Percentiles rank a stretch among this genome's conserved stretches.
These are phyloP conservation scores for Lagenaria siceraria DNA, from an alignment of 306 rosid genomes.

Conservation along the genomic window DNA sequence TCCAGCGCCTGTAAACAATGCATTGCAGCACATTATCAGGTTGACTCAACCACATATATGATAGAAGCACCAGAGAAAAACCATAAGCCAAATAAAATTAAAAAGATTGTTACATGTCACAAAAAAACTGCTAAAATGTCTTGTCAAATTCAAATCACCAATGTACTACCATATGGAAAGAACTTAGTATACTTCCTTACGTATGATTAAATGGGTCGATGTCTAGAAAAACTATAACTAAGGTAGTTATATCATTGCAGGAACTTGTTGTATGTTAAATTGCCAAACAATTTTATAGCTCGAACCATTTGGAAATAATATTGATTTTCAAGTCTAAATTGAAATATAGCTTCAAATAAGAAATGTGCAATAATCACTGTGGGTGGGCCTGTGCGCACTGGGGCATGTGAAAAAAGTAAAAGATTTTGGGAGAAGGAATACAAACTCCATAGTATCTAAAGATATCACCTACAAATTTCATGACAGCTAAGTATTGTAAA, in stretches of 20 bases:
- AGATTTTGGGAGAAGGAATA: background rate
- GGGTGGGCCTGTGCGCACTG: no score
- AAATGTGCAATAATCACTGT: no score
- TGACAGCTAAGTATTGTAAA: background rate
- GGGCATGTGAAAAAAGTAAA: background rate
- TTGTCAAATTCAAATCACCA: background rate
- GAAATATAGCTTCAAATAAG: no score
- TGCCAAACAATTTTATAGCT: background rate
- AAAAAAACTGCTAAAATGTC: background rate
- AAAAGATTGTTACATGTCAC: background rate
- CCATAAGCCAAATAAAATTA: background rate
- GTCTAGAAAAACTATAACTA: background rate
- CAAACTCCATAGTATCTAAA: background rate
- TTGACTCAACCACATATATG: background rate
- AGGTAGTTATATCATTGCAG: background rate
- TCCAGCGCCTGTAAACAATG: conserved; percentile 53
- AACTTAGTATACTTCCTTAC: background rate
- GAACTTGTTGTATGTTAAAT: background rate
- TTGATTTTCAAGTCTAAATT: background rate
- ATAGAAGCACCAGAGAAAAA: background rate
- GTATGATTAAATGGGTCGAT: background rate
- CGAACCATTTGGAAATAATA: background rate
- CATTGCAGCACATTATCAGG: background rate
- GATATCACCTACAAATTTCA: background rate
- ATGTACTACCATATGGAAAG: background rate